Evolutionary conservation across 2,329 filamentous ascomycete genomes (phyloP).

Genomic region (Chaetomiaceae sp.): DNA sequence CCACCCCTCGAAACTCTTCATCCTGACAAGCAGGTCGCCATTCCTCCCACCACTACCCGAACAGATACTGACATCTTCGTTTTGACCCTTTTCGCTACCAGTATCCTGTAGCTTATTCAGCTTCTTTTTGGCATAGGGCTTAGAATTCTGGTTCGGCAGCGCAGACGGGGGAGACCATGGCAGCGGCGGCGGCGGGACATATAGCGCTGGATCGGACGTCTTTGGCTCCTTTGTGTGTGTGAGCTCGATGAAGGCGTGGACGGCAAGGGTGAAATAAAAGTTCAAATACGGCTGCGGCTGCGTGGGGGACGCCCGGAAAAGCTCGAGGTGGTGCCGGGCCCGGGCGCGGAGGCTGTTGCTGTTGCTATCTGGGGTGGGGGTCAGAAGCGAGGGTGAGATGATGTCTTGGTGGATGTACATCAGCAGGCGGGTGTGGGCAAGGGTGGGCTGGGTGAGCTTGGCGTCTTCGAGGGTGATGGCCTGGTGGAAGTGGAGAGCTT

Average conservation of each 20-base stretch:
- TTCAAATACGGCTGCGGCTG: not conserved
- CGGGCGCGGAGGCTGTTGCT: not conserved
- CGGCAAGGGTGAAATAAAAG: conserved; percentile 10
- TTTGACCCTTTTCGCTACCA: conserved; percentile 1
- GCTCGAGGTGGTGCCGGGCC: not conserved
- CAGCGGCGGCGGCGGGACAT: conserved; percentile 16
- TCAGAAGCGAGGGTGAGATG: not conserved
- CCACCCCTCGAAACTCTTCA: conserved; percentile 12
- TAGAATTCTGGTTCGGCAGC: not conserved
- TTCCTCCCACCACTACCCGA: no score
- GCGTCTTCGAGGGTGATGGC: conserved; percentile 14
- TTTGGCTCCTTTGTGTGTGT: not conserved
- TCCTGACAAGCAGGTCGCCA: not conserved
- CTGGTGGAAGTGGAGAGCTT: conserved; percentile 17
- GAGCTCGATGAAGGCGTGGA: not conserved
- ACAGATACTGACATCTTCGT: not conserved
- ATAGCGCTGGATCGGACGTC: no score
- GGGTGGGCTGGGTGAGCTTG: conserved; percentile 5
- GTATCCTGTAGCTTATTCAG: no score
- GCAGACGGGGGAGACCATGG: conserved; percentile 1
- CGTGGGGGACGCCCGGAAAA: not conserved
- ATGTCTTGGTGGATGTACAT: conserved; percentile 16
- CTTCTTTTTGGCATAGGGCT: no score
- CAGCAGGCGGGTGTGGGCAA: conserved; percentile 15
- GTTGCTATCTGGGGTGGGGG: not conserved